Base-by-base conservation (phyloP, 192 early-diverging fungal genomes). In the Coemansia pectinata region DNA sequence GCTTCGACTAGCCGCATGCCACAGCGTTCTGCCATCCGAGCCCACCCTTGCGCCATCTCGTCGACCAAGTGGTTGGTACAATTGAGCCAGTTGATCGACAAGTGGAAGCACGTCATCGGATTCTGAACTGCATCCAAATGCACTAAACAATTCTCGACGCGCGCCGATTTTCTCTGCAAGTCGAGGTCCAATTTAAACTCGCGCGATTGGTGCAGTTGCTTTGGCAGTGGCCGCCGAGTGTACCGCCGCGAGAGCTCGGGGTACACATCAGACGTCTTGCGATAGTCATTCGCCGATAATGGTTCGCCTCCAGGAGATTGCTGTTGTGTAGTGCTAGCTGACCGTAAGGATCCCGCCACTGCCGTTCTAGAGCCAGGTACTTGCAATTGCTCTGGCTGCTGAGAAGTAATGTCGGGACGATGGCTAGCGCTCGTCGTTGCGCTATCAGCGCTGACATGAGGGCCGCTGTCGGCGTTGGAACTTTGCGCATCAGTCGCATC, bases 71-170 rank as follows among this genome's bases (percentile, higher is more conserved):
- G 76, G 10, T 94, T 91, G 2, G 94, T 96, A 77, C 96, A 99
- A 44, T 93, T 94, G 17, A 98, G 79, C 97, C 97, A 99, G 81
- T 96, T 90, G 19, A 99, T 70, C 70, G 95, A 93, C 58, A 98
- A 89, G 67, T 98, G 95, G 71, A 94, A 99, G 73, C 95, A 95
- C 57, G 91, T 87, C 61, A 87, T 86, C 19, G 94, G 87, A 66
- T 96, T 96, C 78, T 97, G 91, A 21, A 92, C 84, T 4, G 93
- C 90, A 70, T 99, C 97, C 65, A 95, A 89, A 67, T 99, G 95
- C 48, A 99, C 73, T 48, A 91, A 73, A 1, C 94, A 96, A 4
- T 89, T 87, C 77, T 99, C 95, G 25, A 86, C 88, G 9, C 95
- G 85, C 27, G 90, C 86, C 42, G 91, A 93, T 61, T 85, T 77